Evolutionary conservation across 257 asterid genomes (phyloP), one percentile per base, ranked within the genome.

Genomic region (Ilex asprella): DNA sequence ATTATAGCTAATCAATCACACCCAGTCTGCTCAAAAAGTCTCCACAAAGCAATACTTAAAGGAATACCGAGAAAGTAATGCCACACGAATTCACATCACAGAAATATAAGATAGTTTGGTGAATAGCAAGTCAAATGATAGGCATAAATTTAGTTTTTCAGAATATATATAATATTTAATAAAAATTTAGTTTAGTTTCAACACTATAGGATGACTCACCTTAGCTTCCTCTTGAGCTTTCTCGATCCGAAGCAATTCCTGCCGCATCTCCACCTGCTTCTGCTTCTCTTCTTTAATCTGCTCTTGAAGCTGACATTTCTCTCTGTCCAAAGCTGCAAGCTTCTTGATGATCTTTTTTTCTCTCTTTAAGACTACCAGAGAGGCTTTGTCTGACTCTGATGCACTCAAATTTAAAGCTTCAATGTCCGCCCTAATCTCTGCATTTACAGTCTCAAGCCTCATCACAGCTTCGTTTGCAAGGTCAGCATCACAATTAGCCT

Each of bases 341-440:
- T 72, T 89, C 83, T 85, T 89, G 30, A 81, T 74, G 62, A 71
- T 79, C 70, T 85, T 89, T 58, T 89, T 93, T 88, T 93, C 99
- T 76, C 96, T 85, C 70, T 85, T 89, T 16, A 87, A 89, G 62
- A 87, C 87, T 74, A 87, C 97, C 77, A 84, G 72, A 65, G 91
- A 82, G 43, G 81, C 67, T 6, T 71, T 73, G 30, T 76, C 92
- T 2, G 97, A 93, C 78, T 89, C 97, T 43, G 97, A 93, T n/a
- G 97, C 94, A 58, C 95, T 89, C 58, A 93, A 57, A 67, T 93
- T 89, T 12, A 82, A 81, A 53, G 97, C 96, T 82, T 89, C 96
- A 89, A 89, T 89, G 72, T 89, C 99, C 0, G 99, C 99, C 76
- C 78, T 85, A 58, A 89, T 87, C 66, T 93, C 99, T 2, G 96